Conservation (phyloP, 1,139 yeast genomes). For the Zygosaccharomyces sapae region DNA sequence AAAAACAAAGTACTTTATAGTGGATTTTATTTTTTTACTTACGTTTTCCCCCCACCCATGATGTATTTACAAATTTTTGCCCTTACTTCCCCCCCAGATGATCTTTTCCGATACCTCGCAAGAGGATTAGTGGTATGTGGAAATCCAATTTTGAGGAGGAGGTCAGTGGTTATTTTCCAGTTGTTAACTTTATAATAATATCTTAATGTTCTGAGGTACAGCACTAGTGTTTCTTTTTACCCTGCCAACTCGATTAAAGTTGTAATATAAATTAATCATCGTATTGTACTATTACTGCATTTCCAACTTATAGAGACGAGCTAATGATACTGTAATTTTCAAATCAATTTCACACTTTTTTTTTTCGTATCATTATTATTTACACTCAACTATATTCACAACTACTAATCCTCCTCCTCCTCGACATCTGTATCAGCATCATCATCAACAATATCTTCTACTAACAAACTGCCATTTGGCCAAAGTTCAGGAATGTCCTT, state of each 20-base stretch:
- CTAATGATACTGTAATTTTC: background rate
- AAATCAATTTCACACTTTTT: background rate
- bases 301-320: background rate
- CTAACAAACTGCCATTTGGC: constrained; percentile 62
- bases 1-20: constrained; percentile 14
- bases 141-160: constrained; percentile 5
- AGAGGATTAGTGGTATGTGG: constrained; percentile 6
- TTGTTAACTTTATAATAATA: constrained; percentile 4
- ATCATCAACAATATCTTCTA: constrained; percentile 42
- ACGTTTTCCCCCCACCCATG: constrained; percentile 12
- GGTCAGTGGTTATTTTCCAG: constrained; percentile 3
- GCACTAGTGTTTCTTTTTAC: background rate
- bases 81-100: constrained; percentile 12
- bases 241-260: background rate
- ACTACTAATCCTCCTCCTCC: constrained; percentile 11
- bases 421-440: constrained; percentile 38
- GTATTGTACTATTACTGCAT: background rate
- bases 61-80: constrained; percentile 11
- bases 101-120: constrained; percentile 7
- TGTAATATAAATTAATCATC: background rate
- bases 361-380: background rate
- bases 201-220: constrained; percentile 1
- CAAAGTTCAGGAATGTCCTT: constrained; percentile 44
- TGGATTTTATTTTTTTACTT: constrained; percentile 17
- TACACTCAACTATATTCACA: background rate